These are phyloP conservation scores for Schizosaccharomyces versatilis DNA, from an alignment of 1,139 yeast species.

Conservation along the genomic window DNA sequence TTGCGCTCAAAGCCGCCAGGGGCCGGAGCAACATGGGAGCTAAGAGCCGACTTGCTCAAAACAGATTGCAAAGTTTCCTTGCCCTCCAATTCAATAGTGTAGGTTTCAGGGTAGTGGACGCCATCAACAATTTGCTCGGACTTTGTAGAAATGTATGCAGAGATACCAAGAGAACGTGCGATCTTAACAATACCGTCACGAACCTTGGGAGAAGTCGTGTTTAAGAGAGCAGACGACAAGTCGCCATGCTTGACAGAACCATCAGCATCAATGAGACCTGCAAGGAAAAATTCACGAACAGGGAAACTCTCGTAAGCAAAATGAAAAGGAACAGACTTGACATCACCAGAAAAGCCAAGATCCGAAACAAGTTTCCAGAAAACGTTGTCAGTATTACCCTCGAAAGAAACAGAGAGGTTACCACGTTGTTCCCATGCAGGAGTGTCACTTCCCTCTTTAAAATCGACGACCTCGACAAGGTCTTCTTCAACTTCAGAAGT, in stretches of 20 bases:
- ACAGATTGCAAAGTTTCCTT: neutral
- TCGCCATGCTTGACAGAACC: slow-evolving; percentile 15
- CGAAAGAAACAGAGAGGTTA: neutral
- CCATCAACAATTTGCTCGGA: neutral
- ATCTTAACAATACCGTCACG: neutral
- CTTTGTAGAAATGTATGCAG: neutral
- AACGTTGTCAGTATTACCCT: neutral
- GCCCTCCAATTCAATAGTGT: neutral
- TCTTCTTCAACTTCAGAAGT: neutral
- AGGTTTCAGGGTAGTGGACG: neutral
- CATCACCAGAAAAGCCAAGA: neutral
- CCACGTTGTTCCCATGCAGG: too few relatives aligned
- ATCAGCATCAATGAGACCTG: slow-evolving; percentile 24
- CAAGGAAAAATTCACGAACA: slow-evolving; percentile 24
- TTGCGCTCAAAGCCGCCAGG: neutral
- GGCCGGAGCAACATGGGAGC: neutral
- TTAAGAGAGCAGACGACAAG: neutral
- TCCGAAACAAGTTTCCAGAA: neutral
- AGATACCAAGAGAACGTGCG: neutral
- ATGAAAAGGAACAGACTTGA: neutral
- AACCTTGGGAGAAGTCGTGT: neutral
- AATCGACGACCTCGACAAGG: neutral
- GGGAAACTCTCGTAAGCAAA: slow-evolving; percentile 16
- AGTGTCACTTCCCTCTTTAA: neutral
- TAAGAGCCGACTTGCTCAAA: neutral